phyloP scores from a whole-genome alignment of 345 rosid species.

The Syzygium jambos region DNA sequence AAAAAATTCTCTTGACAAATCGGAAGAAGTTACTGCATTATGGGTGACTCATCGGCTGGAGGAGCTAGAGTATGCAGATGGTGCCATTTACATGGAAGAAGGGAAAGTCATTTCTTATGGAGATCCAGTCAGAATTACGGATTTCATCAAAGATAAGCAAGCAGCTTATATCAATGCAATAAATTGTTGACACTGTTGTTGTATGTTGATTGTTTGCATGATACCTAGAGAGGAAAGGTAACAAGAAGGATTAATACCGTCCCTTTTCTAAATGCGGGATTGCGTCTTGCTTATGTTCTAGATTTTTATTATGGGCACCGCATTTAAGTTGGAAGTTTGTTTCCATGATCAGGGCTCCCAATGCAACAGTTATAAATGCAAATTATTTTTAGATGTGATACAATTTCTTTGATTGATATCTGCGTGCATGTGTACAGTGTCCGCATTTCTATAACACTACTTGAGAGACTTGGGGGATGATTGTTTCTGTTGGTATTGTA shows the following conservation, averaged over 20 bases:
- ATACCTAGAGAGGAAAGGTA: not conserved
- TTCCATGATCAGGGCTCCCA: not conserved
- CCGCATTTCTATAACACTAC: not conserved
- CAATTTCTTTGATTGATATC: not conserved
- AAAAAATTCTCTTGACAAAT: constrained; percentile 41
- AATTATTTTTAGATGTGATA: not conserved
- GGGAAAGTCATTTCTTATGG: constrained; percentile 68
- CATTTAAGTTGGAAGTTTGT: not conserved
- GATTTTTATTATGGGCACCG: not conserved
- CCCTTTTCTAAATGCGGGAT: not conserved
- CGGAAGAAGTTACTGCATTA: constrained; percentile 66
- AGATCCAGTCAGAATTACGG: constrained; percentile 42
- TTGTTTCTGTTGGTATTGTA: not conserved
- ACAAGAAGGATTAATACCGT: not conserved
- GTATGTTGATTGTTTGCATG: not conserved
- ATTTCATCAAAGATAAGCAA: constrained; percentile 51
- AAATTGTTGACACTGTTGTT: constrained; percentile 19
- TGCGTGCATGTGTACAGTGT: not conserved
- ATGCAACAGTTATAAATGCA: not conserved
- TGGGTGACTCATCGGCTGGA: constrained; percentile 97
- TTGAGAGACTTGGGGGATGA: not conserved
- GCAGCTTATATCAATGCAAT: constrained; percentile 41
- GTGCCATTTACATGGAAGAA: constrained; percentile 81
- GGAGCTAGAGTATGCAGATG: constrained; percentile 84
- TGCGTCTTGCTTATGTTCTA: not conserved